Percentiles rank a stretch among this genome's conserved stretches.
phyloP scores from a whole-genome alignment of 768 basidiomycete genomes.

The Termitomyces sp. region DNA sequence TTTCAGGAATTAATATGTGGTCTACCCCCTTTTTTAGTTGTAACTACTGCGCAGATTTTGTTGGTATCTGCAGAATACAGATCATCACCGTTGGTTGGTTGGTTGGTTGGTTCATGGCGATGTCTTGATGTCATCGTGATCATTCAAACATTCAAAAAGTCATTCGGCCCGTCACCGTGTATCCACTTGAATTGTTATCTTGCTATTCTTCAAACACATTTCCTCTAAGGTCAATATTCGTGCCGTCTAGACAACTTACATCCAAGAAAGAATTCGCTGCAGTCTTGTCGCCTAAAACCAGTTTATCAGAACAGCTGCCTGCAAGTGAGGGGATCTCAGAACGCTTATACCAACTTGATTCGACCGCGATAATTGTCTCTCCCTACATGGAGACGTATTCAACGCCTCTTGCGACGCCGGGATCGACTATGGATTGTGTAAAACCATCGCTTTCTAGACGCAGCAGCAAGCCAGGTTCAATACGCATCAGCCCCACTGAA shows the following conservation, averaged over 20 bases:
- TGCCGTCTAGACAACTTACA: constrained; percentile 11
- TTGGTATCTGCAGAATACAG: not conserved
- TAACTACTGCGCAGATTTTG: not conserved
- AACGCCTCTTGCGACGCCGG: constrained; percentile 36
- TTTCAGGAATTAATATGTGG: not conserved
- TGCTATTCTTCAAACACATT: not conserved
- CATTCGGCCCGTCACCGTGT: not conserved
- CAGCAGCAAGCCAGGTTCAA: constrained; percentile 36
- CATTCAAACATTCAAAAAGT: not conserved
- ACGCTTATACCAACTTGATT: not conserved
- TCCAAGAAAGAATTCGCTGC: not conserved
- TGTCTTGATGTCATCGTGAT: not conserved
- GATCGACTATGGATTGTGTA: constrained; percentile 16
- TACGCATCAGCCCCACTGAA: constrained; percentile 35
- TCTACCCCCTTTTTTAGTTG: not conserved
- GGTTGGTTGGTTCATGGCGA: too few relatives aligned
- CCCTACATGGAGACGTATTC: constrained; percentile 34
- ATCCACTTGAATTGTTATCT: not conserved
- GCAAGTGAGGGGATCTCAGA: not conserved
- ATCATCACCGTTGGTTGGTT: too few relatives aligned
- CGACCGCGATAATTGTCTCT: constrained; percentile 15
- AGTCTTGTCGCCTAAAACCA: not conserved
- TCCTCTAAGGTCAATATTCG: not conserved
- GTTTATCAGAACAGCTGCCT: not conserved
- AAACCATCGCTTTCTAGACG: constrained; percentile 36